phyloP scores from a whole-genome alignment of 306 rosid species.

The Arachis hypogaea region DNA sequence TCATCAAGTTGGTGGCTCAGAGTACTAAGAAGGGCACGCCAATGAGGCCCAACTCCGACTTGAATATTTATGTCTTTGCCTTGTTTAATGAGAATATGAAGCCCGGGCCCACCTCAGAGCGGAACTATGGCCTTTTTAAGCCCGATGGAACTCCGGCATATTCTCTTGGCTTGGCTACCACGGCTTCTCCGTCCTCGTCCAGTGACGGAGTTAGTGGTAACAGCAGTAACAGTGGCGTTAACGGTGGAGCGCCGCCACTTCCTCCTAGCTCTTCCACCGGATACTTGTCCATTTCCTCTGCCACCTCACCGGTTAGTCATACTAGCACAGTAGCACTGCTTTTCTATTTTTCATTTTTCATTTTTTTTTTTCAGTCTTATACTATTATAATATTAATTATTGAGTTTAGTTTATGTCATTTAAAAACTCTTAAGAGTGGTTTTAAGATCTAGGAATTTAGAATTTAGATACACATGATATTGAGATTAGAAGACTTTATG shows the following conservation, averaged over 20 bases:
- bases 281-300: slow-evolving; percentile 81
- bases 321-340: background rate
- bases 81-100: slow-evolving; percentile 94
- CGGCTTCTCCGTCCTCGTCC: slow-evolving; percentile 19
- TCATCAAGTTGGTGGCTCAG: slow-evolving; percentile 55
- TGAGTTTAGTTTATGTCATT: background rate
- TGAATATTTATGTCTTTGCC: slow-evolving; percentile 91
- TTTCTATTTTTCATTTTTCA: background rate
- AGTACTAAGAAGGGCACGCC: slow-evolving; percentile 78
- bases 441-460: too few relatives aligned
- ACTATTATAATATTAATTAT: too few relatives aligned
- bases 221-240: slow-evolving; percentile 5
- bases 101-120: slow-evolving; percentile 92
- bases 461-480: too few relatives aligned
- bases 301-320: slow-evolving; percentile 58
- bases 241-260: slow-evolving; percentile 30
- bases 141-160: slow-evolving; percentile 86
- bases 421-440: too few relatives aligned
- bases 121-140: slow-evolving; percentile 89
- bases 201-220: slow-evolving; percentile 19
- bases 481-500: too few relatives aligned
- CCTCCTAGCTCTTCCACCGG: slow-evolving; percentile 64
- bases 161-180: slow-evolving; percentile 46
- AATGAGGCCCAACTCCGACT: slow-evolving; percentile 65
- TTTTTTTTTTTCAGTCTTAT: background rate